Evolutionary conservation across 1,284 basidiomycete genomes (phyloP), one percentile per base, ranked within the genome.

Genomic region (Thecaphora thlaspeos): DNA sequence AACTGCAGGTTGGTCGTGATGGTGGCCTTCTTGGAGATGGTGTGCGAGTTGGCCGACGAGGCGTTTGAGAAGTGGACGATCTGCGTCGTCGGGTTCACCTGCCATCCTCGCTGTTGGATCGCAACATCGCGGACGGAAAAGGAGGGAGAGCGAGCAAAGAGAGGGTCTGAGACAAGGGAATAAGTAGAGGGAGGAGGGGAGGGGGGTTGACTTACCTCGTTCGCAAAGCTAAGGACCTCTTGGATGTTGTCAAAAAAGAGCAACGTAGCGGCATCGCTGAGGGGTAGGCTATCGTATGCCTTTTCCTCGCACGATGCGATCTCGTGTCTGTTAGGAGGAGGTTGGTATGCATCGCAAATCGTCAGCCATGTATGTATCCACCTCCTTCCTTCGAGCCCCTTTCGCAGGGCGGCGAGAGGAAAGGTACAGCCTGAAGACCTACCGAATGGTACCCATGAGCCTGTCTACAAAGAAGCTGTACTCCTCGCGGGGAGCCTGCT

Each of bases 301-400:
- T 86, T 83, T 78, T 94, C 91, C 75, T 92, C 90, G 70, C 91
- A 94, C 69, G 88, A 90, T 14, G 91, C 91, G 69, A 94, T 94
- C 80, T 94, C 91, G 76, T 90, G 90, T 68, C 89, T 91, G 48
- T 19, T 34, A 32, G 17, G 36, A 5, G 7, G 18, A 15, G 17
- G 17, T n/a, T n/a, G n/a, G n/a, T n/a, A n/a, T n/a, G n/a, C n/a
- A n/a, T n/a, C n/a, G n/a, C n/a, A n/a, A n/a, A n/a, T n/a, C n/a
- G n/a, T n/a, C n/a, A n/a, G n/a, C n/a, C n/a, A n/a, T n/a, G n/a
- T n/a, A n/a, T n/a, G n/a, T n/a, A n/a, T n/a, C n/a, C n/a, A n/a
- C n/a, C n/a, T n/a, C n/a, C n/a, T n/a, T n/a, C n/a, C n/a, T 11
- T 28, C 7, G 26, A 28, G 7, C 26, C 26, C 11, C 26, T 28